Conservation (phyloP, 2,329 filamentous ascomycete species). For the Diaporthe longicolla region DNA sequence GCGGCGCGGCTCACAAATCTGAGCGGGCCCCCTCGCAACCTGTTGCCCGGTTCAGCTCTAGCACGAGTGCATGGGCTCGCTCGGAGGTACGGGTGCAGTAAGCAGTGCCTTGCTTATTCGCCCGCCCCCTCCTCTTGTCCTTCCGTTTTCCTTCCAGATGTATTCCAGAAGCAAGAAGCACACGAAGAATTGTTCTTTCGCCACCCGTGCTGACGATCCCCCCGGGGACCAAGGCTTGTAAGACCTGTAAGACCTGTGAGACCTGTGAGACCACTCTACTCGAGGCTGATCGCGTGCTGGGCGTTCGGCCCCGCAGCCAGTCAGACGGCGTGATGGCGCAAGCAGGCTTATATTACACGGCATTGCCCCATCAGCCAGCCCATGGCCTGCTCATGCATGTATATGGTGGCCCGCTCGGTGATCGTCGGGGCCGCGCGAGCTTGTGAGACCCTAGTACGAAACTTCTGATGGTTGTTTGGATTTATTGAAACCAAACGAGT, state of each 20-base stretch:
- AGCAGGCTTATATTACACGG: conserved; percentile 21
- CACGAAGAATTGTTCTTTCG: conserved; percentile 38
- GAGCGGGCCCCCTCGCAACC: conserved; percentile 26
- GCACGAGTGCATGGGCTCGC: not conserved
- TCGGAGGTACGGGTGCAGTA: not conserved
- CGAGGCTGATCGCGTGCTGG: conserved; percentile 15
- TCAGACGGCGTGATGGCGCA: conserved; percentile 9
- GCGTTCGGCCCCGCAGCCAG: conserved; percentile 12
- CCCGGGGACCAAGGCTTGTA: not conserved
- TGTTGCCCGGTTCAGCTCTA: conserved; percentile 32
- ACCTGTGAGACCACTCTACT: not conserved
- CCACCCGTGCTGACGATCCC: conserved; percentile 39
- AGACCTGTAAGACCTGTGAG: not conserved
- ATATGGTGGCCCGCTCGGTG: conserved; percentile 15
- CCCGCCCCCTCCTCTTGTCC: not conserved
- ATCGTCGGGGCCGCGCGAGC: conserved; percentile 16
- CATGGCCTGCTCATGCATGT: not conserved
- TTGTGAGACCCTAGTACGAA: not conserved
- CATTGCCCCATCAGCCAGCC: not conserved
- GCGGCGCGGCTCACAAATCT: conserved; percentile 21
- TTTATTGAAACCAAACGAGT: not conserved
- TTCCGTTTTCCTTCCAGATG: conserved; percentile 31
- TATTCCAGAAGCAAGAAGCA: conserved; percentile 37
- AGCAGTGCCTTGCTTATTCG: not conserved
- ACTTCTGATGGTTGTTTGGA: not conserved